These are phyloP conservation scores for Salix brachista DNA, from an alignment of 345 rosid species.

Conservation along the genomic window DNA sequence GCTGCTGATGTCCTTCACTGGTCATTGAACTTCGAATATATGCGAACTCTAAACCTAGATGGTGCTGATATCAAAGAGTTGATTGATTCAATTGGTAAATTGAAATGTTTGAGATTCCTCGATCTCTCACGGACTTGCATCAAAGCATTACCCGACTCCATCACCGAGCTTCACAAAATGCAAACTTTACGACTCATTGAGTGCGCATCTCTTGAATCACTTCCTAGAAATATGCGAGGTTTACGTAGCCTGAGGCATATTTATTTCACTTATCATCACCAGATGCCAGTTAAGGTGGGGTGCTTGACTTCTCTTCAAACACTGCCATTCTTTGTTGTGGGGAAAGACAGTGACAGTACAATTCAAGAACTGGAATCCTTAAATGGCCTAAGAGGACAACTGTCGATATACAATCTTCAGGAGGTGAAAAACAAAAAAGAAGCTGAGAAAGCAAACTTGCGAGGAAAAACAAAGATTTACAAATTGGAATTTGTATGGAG, in stretches of 20 bases:
- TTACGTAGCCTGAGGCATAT: slow-evolving; percentile 14
- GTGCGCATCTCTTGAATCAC: background rate
- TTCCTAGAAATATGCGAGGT: slow-evolving; percentile 1
- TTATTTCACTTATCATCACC: background rate
- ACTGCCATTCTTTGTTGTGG: slow-evolving; percentile 5
- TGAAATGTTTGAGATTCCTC: too few species aligned
- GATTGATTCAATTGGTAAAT: too few species aligned
- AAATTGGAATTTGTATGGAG: background rate
- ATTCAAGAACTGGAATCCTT: slow-evolving; percentile 6
- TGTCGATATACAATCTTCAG: slow-evolving; percentile 7
- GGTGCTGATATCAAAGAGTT: too few species aligned
- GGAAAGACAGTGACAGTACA: background rate
- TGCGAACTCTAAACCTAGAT: too few species aligned
- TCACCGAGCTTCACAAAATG: too few species aligned
- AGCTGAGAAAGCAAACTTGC: slow-evolving; percentile 12
- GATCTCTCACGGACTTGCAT: too few species aligned
- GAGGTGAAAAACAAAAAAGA: slow-evolving; percentile 7
- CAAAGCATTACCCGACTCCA: too few species aligned
- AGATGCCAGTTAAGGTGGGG: slow-evolving; percentile 12
- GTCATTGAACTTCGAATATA: fast-evolving
- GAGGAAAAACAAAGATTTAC: background rate
- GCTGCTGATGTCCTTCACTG: too few species aligned
- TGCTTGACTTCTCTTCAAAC: background rate
- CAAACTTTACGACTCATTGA: background rate
- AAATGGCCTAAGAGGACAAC: background rate